Evolutionary conservation across 352 stramenopile genomes (phyloP).

Genomic region (Stephanocyclus meneghinianus): DNA sequence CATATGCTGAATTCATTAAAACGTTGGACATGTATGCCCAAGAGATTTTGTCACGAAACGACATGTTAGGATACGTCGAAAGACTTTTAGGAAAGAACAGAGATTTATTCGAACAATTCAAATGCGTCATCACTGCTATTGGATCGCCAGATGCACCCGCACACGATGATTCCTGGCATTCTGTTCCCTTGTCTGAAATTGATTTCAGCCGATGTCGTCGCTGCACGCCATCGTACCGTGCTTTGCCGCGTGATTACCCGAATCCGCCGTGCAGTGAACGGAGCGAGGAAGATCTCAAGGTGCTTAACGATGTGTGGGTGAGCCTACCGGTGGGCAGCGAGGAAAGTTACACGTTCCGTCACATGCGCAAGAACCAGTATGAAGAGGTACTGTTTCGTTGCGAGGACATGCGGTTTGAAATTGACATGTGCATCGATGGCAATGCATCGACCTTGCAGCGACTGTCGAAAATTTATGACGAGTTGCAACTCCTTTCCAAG

Average conservation of each 20-base stretch:
- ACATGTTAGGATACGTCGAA: constrained; percentile 87
- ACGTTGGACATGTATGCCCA: constrained; percentile 97
- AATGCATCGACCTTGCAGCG: constrained; percentile 93
- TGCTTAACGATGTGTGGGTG: constrained; percentile 97
- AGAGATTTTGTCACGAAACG: constrained; percentile 89
- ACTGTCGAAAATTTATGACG: constrained; percentile 89
- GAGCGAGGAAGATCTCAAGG: constrained; percentile 86
- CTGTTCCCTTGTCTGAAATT: constrained; percentile 82
- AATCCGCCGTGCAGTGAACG: constrained; percentile 94
- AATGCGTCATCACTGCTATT: constrained; percentile 75
- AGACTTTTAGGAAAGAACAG: constrained; percentile 83
- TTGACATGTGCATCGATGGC: constrained; percentile 95
- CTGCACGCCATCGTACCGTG: constrained; percentile 89
- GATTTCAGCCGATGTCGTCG: constrained; percentile 81
- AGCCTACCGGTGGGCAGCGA: constrained; percentile 97
- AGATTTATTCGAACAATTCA: constrained; percentile 87
- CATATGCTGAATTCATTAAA: constrained; percentile 98
- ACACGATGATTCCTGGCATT: constrained; percentile 83
- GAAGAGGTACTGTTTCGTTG: constrained; percentile 98
- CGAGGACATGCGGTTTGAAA: constrained; percentile 97
- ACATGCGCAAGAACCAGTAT: constrained; percentile 99
- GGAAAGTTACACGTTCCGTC: constrained; percentile 92
- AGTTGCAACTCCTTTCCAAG: constrained; percentile 49
- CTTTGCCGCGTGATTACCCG: constrained; percentile 95
- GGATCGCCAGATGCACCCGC: constrained; percentile 55